phyloP scores from a whole-genome alignment of 1,284 basidiomycete species.

The Irpex lacteus region DNA sequence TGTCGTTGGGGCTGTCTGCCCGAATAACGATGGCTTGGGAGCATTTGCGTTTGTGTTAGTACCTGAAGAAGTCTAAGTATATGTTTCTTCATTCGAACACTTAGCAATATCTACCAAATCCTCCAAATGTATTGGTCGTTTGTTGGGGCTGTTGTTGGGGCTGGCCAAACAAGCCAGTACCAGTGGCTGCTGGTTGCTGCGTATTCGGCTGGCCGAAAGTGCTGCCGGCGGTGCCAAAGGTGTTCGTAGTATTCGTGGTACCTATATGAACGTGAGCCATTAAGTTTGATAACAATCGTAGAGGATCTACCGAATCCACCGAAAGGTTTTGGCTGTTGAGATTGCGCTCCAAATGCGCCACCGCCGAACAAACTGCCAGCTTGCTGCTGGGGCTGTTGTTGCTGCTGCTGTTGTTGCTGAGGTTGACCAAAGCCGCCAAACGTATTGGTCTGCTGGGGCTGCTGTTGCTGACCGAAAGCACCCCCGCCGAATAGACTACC shows the following conservation, averaged over 20 bases:
- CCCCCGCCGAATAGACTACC: constrained; percentile 38
- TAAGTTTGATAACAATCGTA: neutral
- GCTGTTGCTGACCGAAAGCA: constrained; percentile 32
- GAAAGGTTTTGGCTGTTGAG: constrained; percentile 27
- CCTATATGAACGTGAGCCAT: constrained; percentile 15
- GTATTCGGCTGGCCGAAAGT: constrained; percentile 44
- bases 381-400: constrained; percentile 16
- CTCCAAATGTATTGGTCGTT: constrained; percentile 31
- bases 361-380: constrained; percentile 13
- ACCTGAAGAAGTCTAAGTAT: constrained; percentile 3
- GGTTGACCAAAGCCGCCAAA: constrained; percentile 37
- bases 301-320: constrained; percentile 33
- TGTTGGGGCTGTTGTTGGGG: constrained; percentile 30
- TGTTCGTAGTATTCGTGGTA: constrained; percentile 25
- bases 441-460: constrained; percentile 18
- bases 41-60: constrained; percentile 25
- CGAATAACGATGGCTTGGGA: constrained; percentile 41
- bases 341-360: constrained; percentile 28
- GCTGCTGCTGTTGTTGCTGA: constrained; percentile 26
- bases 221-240: constrained; percentile 28
- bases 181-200: constrained; percentile 38
- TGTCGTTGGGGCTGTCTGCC: constrained; percentile 21
- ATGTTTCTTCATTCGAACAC: neutral
- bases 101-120: constrained; percentile 32
- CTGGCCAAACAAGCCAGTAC: constrained; percentile 41